phyloP scores from a whole-genome alignment of 805 yeast species.

The Kodamaea nitidulidarum region DNA sequence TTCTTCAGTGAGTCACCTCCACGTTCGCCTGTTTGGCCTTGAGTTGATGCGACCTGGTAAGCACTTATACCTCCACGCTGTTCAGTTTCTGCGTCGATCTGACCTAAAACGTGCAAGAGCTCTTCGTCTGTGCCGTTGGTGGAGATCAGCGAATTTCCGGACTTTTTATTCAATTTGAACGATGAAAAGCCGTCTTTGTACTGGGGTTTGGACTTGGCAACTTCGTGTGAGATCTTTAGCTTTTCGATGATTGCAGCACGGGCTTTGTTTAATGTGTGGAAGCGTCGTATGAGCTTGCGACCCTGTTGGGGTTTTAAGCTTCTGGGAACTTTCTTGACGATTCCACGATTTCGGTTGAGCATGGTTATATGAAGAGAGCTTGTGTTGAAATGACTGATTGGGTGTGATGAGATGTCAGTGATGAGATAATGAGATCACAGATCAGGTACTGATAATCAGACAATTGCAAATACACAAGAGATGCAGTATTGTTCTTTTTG shows the following conservation, averaged over 20 bases:
- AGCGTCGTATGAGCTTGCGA: constrained; percentile 70
- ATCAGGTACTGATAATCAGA: no score
- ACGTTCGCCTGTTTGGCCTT: constrained; percentile 71
- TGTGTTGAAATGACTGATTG: neutral
- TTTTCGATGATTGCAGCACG: constrained; percentile 37
- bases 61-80: constrained; percentile 71
- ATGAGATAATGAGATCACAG: neutral
- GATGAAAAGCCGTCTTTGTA: constrained; percentile 1
- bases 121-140: constrained; percentile 1
- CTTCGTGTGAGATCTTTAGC: constrained; percentile 17
- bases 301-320: constrained; percentile 64
- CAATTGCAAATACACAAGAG: no score
- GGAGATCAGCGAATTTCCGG: constrained; percentile 4
- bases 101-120: constrained; percentile 33
- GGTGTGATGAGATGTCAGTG: neutral
- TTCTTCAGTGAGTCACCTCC: constrained; percentile 92
- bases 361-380: neutral
- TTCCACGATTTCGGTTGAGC: constrained; percentile 3
- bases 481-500: no score
- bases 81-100: constrained; percentile 58
- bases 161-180: constrained; percentile 5
- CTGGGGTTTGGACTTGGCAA: neutral
- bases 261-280: constrained; percentile 65
- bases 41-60: constrained; percentile 81
- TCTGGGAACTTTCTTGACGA: constrained; percentile 6